Conservation (phyloP, 257 asterid genomes). For the Echites panduratus region DNA sequence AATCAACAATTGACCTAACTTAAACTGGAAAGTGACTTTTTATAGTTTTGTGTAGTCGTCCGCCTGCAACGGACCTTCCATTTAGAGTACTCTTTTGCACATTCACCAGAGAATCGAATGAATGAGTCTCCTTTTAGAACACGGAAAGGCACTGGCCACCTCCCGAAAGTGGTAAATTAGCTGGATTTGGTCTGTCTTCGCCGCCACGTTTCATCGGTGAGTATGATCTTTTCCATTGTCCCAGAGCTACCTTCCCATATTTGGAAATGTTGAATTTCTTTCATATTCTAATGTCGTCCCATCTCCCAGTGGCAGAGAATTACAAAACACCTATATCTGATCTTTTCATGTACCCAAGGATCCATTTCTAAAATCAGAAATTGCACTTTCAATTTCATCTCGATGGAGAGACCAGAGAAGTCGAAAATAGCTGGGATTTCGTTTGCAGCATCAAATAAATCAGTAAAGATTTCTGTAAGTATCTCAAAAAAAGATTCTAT, state of each 20-base stretch:
- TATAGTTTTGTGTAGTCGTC: neutral
- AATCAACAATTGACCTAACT: too few relatives aligned
- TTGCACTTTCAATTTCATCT: too few relatives aligned
- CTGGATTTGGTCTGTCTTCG: neutral
- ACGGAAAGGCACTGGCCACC: neutral
- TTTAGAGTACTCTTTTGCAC: neutral
- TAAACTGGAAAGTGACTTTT: neutral
- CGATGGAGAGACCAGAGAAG: conserved; percentile 1
- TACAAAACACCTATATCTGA: too few relatives aligned
- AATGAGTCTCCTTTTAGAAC: neutral
- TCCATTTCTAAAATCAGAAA: neutral
- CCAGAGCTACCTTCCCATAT: neutral
- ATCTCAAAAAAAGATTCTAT: neutral
- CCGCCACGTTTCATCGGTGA: neutral
- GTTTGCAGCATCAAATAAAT: neutral
- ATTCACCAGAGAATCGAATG: neutral
- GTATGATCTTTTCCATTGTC: neutral
- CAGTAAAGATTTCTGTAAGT: neutral
- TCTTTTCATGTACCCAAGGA: too few relatives aligned
- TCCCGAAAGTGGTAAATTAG: neutral
- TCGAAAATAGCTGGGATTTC: neutral
- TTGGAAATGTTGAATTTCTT: neutral
- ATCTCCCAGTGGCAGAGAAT: conserved; percentile 3
- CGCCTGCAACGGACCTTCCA: neutral
- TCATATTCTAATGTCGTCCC: neutral